Percentiles rank a stretch among this genome's conserved stretches.
Evolutionary conservation across 345 rosid species (phyloP).

Genomic region (Adansonia digitata): DNA sequence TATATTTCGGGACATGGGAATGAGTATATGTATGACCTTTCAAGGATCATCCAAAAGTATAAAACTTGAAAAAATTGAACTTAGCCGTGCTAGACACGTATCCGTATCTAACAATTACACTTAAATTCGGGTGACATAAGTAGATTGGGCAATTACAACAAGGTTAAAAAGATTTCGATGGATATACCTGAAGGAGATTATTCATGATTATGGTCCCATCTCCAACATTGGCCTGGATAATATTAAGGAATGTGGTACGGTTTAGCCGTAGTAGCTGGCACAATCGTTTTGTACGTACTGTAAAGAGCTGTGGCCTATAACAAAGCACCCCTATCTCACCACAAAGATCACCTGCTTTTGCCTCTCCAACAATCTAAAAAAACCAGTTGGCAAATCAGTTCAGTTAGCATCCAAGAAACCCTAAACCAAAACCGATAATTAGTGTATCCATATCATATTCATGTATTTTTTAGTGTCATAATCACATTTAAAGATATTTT

Average conservation of each 20-base stretch:
- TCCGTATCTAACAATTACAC: no score
- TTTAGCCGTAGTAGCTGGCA: conserved; percentile 84
- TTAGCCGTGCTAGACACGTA: no score
- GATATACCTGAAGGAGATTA: conserved; percentile 78
- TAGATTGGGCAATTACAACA: not conserved
- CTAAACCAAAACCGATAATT: no score
- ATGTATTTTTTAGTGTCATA: no score
- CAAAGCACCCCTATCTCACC: conserved; percentile 94
- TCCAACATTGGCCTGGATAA: conserved; percentile 86
- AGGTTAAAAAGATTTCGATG: not conserved
- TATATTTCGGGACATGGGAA: no score
- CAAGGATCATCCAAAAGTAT: no score
- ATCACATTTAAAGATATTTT: no score
- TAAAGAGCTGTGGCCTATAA: conserved; percentile 82
- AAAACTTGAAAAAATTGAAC: no score
- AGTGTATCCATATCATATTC: no score
- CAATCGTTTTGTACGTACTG: conserved; percentile 81
- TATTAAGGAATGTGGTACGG: conserved; percentile 73
- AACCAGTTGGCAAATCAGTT: not conserved
- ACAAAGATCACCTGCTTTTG: conserved; percentile 69
- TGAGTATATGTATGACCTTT: no score
- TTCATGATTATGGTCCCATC: conserved; percentile 91
- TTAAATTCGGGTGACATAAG: no score
- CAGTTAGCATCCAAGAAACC: not conserved
- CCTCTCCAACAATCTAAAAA: conserved; percentile 65